Evolutionary conservation across 2,329 filamentous ascomycete genomes (phyloP).

Genomic region (Verticillium klebahnii): DNA sequence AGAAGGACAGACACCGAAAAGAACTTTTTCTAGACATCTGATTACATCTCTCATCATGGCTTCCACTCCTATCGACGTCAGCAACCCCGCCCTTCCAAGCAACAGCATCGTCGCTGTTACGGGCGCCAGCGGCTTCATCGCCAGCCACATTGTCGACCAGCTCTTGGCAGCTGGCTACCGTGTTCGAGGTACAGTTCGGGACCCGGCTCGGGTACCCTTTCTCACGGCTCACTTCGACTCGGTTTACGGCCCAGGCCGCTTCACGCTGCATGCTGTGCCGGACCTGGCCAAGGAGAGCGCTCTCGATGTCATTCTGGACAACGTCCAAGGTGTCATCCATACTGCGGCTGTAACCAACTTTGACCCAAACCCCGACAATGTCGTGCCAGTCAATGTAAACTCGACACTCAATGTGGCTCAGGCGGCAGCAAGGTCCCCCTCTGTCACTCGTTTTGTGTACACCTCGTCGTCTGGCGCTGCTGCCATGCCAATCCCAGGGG

Average conservation of each 20-base stretch:
- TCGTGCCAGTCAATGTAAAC: conserved; percentile 32
- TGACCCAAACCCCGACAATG: conserved; percentile 32
- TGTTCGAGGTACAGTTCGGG: conserved; percentile 34
- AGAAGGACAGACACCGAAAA: too few species aligned
- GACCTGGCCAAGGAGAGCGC: conserved; percentile 29
- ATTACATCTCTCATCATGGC: too few species aligned
- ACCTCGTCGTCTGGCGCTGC: conserved; percentile 16
- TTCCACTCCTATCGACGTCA: background rate
- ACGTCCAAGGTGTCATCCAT: conserved; percentile 36
- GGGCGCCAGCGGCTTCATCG: conserved; percentile 37
- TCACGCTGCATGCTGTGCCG: conserved; percentile 32
- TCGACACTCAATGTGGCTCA: conserved; percentile 31
- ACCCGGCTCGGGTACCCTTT: conserved; percentile 5
- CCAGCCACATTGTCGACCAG: conserved; percentile 29
- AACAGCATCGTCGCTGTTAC: conserved; percentile 27
- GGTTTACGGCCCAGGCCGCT: conserved; percentile 19
- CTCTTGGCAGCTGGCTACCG: conserved; percentile 29
- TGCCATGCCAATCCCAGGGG: background rate
- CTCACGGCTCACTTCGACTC: conserved; percentile 5
- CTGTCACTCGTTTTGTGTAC: conserved; percentile 27
- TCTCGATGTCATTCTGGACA: conserved; percentile 34
- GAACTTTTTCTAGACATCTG: too few species aligned
- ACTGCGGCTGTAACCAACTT: conserved; percentile 35
- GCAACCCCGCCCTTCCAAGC: background rate
- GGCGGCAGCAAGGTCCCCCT: conserved; percentile 32